Evolutionary conservation across 495 filamentous ascomycete species (phyloP).

Genomic region (Penicillium angulare): DNA sequence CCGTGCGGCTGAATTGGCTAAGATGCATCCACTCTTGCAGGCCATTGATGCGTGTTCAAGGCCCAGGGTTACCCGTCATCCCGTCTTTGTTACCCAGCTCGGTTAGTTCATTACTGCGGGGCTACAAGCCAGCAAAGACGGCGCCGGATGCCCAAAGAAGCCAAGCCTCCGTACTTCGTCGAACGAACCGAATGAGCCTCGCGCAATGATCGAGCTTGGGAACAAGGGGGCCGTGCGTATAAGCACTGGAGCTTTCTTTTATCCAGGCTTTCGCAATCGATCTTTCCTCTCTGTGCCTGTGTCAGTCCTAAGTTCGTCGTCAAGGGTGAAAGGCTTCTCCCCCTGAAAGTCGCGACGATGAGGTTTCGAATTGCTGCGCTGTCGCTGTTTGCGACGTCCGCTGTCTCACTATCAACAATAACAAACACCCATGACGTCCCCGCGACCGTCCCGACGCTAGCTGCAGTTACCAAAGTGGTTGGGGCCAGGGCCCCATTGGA

Average conservation of each 20-base stretch:
- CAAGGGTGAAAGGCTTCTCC: no score
- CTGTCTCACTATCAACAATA: not conserved
- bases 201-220: not conserved
- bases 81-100: not conserved
- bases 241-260: not conserved
- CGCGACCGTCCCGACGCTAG: not conserved
- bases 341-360: slow-evolving; percentile 10
- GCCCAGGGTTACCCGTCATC: not conserved
- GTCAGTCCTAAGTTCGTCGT: no score
- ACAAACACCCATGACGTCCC: not conserved
- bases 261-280: not conserved
- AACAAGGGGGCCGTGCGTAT: slow-evolving; percentile 7
- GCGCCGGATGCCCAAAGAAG: not conserved
- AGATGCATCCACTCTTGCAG: not conserved
- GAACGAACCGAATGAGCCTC: not conserved
- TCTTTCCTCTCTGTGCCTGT: not conserved
- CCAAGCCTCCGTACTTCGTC: not conserved
- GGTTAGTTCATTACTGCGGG: not conserved
- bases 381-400: slow-evolving; percentile 12
- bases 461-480: not conserved
- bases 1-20: slow-evolving; percentile 9
- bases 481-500: not conserved
- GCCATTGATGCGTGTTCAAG: not conserved
- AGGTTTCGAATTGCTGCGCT: slow-evolving; percentile 2
- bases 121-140: not conserved